Evolutionary conservation across 2,329 filamentous ascomycete genomes (phyloP).

Genomic region (Stromatinia cepivora): DNA sequence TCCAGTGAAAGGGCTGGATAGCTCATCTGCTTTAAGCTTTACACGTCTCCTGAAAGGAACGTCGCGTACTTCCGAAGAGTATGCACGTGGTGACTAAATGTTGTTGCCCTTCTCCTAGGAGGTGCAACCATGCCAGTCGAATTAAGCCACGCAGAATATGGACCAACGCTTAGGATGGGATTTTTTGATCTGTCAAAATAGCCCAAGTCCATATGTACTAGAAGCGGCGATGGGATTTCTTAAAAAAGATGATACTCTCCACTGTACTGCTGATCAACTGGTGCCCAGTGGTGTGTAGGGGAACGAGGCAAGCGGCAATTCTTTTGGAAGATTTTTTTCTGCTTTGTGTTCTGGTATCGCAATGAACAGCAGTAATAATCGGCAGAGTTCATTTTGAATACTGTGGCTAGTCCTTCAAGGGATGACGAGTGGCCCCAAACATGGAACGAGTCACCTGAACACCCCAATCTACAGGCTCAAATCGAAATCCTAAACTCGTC

Average conservation of each 20-base stretch:
- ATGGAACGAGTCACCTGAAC: constrained; percentile 1
- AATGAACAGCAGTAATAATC: background rate
- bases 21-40: constrained; percentile 66
- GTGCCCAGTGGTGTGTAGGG: background rate
- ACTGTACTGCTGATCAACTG: background rate
- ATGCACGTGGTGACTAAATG: too few species aligned
- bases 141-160: background rate
- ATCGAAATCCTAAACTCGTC: background rate
- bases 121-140: background rate
- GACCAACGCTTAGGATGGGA: background rate
- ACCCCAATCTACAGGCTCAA: background rate
- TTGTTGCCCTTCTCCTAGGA: background rate
- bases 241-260: background rate
- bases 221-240: background rate
- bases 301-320: background rate
- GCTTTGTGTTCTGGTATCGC: background rate
- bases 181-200: background rate
- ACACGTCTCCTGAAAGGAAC: constrained; percentile 59
- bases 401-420: background rate
- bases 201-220: background rate
- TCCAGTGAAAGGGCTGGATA: constrained; percentile 63
- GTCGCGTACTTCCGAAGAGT: constrained; percentile 44
- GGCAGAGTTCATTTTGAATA: background rate
- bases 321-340: background rate
- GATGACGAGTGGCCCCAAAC: background rate